A percentile compares a stretch with the other conserved stretches of the same genome.
These are phyloP conservation scores for Chloromonas sp. DNA, from an alignment of 163 green algal species.

Conservation along the genomic window DNA sequence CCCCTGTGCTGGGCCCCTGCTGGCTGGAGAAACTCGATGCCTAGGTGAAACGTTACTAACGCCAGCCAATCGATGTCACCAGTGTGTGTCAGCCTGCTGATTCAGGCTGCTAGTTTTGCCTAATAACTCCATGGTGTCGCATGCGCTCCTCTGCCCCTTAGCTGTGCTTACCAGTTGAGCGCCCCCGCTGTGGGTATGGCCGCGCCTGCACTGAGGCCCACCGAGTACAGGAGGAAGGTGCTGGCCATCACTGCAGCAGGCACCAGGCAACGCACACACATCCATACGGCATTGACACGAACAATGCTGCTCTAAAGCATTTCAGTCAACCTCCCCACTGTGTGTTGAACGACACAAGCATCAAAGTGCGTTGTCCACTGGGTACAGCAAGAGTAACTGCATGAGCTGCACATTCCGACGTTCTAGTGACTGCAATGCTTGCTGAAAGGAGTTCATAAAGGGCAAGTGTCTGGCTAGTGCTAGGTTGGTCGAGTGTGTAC, in stretches of 20 bases:
- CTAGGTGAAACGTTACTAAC: neutral
- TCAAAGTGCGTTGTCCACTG: too few relatives aligned
- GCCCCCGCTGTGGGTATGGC: slow-evolving; percentile 69
- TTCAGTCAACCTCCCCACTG: neutral
- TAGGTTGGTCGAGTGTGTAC: neutral
- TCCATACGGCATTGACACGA: neutral
- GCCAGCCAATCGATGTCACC: too few relatives aligned
- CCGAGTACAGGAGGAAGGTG: slow-evolving; percentile 73
- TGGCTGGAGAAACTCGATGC: neutral
- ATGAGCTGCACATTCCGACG: too few relatives aligned
- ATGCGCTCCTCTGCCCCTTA: too few relatives aligned
- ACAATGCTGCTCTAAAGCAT: neutral
- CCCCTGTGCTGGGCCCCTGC: too few relatives aligned
- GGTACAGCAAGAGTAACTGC: too few relatives aligned
- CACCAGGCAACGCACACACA: neutral
- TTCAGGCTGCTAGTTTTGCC: too few relatives aligned
- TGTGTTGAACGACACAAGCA: too few relatives aligned
- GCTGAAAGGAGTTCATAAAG: neutral
- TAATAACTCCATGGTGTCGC: too few relatives aligned
- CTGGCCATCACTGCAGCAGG: slow-evolving; percentile 51
- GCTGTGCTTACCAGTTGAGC: slow-evolving; percentile 53
- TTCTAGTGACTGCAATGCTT: neutral
- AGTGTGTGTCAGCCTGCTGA: too few relatives aligned
- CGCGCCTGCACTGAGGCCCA: slow-evolving; percentile 57
- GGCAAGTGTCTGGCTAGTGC: neutral